phyloP scores from a whole-genome alignment of 352 stramenopile genomes.

The Globisporangium nodosum region DNA sequence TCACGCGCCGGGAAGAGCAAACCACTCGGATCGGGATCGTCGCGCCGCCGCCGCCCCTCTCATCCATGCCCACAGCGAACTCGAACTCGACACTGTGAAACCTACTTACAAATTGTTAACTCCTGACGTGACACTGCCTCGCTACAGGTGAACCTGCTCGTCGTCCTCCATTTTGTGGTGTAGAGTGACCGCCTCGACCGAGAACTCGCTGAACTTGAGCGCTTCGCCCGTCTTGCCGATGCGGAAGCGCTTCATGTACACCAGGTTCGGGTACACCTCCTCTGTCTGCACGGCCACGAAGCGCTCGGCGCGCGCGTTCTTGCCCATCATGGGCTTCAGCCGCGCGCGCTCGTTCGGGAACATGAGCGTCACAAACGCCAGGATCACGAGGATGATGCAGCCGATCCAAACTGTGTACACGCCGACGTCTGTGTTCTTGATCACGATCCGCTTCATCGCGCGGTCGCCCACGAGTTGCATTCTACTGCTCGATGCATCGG shows the following conservation, averaged over 20 bases:
- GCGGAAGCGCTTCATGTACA: conserved; percentile 75
- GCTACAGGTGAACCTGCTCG: conserved; percentile 60
- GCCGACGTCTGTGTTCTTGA: conserved; percentile 58
- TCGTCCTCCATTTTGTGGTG: conserved; percentile 68
- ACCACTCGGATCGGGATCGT: neutral
- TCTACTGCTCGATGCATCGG: neutral
- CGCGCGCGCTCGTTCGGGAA: conserved; percentile 52
- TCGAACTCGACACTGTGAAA: neutral
- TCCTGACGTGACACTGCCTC: too few relatives aligned
- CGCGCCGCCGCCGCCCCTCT: neutral
- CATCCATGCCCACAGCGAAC: neutral
- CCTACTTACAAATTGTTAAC: neutral
- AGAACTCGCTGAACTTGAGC: conserved; percentile 71
- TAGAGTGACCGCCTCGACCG: conserved; percentile 49
- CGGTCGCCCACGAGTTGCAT: conserved; percentile 10
- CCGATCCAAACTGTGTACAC: conserved; percentile 31
- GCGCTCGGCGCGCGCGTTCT: conserved; percentile 51
- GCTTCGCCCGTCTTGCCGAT: conserved; percentile 65
- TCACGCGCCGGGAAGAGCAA: neutral
- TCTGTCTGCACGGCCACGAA: conserved; percentile 68
- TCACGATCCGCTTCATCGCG: conserved; percentile 31
- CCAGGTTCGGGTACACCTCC: conserved; percentile 65
- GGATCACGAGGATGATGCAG: conserved; percentile 17
- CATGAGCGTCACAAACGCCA: conserved; percentile 43
- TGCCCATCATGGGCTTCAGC: conserved; percentile 35